These are phyloP conservation scores for Leccinum huronense DNA, from an alignment of 1,284 basidiomycete species.

Conservation along the genomic window DNA sequence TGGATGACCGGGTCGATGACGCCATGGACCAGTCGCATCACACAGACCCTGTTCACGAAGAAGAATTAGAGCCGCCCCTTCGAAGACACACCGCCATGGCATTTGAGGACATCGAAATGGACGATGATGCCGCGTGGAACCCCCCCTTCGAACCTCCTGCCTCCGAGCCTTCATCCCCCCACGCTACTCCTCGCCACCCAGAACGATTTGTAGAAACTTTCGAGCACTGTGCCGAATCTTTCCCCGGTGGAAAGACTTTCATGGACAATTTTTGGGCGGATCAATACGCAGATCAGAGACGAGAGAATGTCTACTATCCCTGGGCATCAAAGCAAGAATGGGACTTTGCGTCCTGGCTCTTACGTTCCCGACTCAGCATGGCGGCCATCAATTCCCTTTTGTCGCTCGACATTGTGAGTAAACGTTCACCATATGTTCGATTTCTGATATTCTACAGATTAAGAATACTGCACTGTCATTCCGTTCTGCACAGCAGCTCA, in stretches of 20 bases:
- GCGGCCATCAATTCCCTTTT: background rate
- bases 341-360: background rate
- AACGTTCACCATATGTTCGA: background rate
- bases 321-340: background rate
- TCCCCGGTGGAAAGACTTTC: constrained; percentile 2
- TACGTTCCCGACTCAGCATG: constrained; percentile 1
- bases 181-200: background rate
- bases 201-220: background rate
- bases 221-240: background rate
- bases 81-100: background rate
- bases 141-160: background rate
- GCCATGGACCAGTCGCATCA: too few species aligned
- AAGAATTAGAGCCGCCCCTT: too few species aligned
- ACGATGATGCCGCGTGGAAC: background rate
- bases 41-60: too few species aligned
- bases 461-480: background rate
- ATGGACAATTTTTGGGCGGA: constrained; percentile 3
- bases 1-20: too few species aligned
- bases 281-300: constrained; percentile 1
- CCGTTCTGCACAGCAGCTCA: background rate
- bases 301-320: background rate
- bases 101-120: background rate
- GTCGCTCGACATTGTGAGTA: constrained; percentile 1
- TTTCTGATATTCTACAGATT: constrained; percentile 1
- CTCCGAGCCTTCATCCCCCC: background rate